phyloP scores from a whole-genome alignment of 2,329 filamentous ascomycete species.

The Graphium sp. region DNA sequence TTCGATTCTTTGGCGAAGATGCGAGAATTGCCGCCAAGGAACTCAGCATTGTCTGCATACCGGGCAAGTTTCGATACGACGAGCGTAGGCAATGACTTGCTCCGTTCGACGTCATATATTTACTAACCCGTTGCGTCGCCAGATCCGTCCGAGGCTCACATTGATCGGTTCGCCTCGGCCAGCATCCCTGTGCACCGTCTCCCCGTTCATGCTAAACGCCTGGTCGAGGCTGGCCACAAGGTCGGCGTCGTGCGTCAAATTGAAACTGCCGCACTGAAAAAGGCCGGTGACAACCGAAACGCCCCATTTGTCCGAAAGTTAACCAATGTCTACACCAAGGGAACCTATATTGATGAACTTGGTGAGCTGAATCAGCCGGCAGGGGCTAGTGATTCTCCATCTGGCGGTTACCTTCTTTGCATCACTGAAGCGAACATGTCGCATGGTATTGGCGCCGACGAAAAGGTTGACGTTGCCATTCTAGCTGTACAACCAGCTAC shows the following conservation, averaged over 20 bases:
- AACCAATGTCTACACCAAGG: constrained; percentile 95
- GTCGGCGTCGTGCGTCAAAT: constrained; percentile 89
- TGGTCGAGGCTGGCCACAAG: constrained; percentile 86
- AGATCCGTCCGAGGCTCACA: constrained; percentile 80
- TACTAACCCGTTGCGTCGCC: constrained; percentile 8
- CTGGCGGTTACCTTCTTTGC: constrained; percentile 81
- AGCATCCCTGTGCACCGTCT: constrained; percentile 88
- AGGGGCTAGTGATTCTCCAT: constrained; percentile 29
- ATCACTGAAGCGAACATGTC: constrained; percentile 76
- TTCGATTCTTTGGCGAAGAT: constrained; percentile 92
- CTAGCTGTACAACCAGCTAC: constrained; percentile 91
- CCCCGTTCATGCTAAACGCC: constrained; percentile 82
- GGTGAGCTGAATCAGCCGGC: constrained; percentile 51
- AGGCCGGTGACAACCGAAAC: constrained; percentile 86
- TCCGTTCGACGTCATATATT: constrained; percentile 3
- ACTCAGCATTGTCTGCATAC: constrained; percentile 89
- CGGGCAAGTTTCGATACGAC: constrained; percentile 86
- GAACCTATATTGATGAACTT: constrained; percentile 88
- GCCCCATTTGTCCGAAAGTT: constrained; percentile 82
- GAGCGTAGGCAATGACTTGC: constrained; percentile 41
- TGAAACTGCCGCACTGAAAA: constrained; percentile 90
- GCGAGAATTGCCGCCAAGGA: constrained; percentile 78
- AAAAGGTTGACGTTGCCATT: constrained; percentile 83
- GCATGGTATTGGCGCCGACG: constrained; percentile 69
- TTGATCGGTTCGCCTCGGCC: constrained; percentile 83